Percentiles rank a stretch among this genome's conserved stretches.
phyloP scores from a whole-genome alignment of 805 yeast genomes.

The Komagataella kurtzmanii region DNA sequence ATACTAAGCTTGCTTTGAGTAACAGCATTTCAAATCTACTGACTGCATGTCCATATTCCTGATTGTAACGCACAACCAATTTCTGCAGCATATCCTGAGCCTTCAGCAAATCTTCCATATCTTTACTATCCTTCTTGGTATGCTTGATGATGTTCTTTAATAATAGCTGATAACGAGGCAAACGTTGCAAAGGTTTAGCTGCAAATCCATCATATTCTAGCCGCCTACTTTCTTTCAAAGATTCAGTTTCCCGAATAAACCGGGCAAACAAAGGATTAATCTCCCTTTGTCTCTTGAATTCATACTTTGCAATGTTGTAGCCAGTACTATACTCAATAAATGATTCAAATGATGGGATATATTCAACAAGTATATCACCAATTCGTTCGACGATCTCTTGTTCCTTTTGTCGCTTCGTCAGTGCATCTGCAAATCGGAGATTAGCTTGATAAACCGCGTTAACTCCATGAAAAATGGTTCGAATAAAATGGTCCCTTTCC shows the following conservation, averaged over 20 bases:
- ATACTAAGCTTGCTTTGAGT: conserved; percentile 71
- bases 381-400: conserved; percentile 74
- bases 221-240: conserved; percentile 74
- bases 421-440: conserved; percentile 74
- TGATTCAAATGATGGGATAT: conserved; percentile 80
- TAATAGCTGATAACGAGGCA: conserved; percentile 85
- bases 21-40: conserved; percentile 85
- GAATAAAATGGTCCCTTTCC: conserved; percentile 81
- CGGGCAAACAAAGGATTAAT: conserved; percentile 86
- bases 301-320: conserved; percentile 89
- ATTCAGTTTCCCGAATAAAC: conserved; percentile 83
- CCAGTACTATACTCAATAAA: conserved; percentile 90
- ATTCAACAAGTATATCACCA: conserved; percentile 80
- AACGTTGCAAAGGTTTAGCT: conserved; percentile 91
- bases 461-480: conserved; percentile 85
- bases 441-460: conserved; percentile 79
- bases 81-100: conserved; percentile 68
- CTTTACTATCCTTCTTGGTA: conserved; percentile 67
- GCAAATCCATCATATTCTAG: conserved; percentile 86
- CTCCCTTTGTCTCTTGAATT: conserved; percentile 86
- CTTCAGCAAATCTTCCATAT: conserved; percentile 49
- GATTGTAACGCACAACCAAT: conserved; percentile 65
- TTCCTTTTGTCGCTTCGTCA: conserved; percentile 75
- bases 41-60: conserved; percentile 86
- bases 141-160: conserved; percentile 72